These are phyloP conservation scores for Fistulina hepatica DNA, from an alignment of 1,284 basidiomycete species.

Conservation along the genomic window DNA sequence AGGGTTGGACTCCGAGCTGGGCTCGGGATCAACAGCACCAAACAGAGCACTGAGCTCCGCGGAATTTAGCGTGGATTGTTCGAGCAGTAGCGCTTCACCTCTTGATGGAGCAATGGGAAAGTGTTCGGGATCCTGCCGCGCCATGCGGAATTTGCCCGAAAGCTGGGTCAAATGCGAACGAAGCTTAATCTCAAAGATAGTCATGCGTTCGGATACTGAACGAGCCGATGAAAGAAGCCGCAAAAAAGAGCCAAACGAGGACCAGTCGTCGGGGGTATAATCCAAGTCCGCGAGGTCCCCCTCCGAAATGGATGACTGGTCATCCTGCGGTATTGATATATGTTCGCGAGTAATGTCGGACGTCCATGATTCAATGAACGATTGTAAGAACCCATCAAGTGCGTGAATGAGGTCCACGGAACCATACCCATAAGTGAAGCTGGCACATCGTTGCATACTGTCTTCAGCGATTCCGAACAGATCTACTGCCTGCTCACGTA, in stretches of 20 bases:
- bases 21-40: constrained; percentile 37
- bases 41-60: constrained; percentile 62
- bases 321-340: no score
- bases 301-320: constrained; percentile 24
- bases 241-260: constrained; percentile 71
- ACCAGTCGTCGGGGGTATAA: constrained; percentile 82
- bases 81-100: constrained; percentile 63
- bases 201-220: constrained; percentile 55
- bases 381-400: constrained; percentile 57
- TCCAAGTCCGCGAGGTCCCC: constrained; percentile 69
- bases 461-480: constrained; percentile 73
- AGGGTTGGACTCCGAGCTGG: constrained; percentile 17
- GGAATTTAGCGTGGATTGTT: constrained; percentile 76
- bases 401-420: constrained; percentile 61
- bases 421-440: constrained; percentile 85
- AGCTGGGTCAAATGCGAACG: constrained; percentile 47
- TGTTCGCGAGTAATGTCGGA: no score
- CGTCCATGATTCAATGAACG: constrained; percentile 60
- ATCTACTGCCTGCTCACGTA: constrained; percentile 63
- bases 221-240: constrained; percentile 73
- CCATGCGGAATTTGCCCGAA: constrained; percentile 44
- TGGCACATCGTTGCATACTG: constrained; percentile 59
- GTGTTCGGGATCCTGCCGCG: constrained; percentile 42
- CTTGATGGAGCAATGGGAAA: constrained; percentile 50
- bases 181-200: constrained; percentile 59